Percentiles rank a stretch among this genome's conserved stretches.
Conservation (phyloP, 2,329 filamentous ascomycete species). For the Claviceps spartinae region DNA sequence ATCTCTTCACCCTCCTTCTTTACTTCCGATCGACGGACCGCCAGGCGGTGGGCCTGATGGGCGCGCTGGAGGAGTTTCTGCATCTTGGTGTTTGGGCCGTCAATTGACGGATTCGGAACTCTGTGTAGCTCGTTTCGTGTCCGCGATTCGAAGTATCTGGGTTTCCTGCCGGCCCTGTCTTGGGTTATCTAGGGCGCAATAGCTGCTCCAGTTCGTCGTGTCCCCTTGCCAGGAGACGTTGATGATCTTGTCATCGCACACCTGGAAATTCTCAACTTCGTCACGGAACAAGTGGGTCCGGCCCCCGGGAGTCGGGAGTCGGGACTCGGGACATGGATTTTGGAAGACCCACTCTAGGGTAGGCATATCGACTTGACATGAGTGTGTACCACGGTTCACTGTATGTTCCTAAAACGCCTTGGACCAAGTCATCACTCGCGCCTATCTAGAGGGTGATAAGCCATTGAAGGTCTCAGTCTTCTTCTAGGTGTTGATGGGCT, state of each 20-base stretch:
- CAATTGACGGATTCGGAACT: neutral
- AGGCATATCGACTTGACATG: neutral
- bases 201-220: neutral
- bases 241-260: neutral
- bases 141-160: neutral
- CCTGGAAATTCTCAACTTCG: conserved; percentile 1
- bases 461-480: too few species aligned
- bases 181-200: neutral
- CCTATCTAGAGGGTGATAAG: too few species aligned
- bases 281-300: conserved; percentile 4
- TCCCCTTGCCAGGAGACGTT: neutral
- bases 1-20: conserved; percentile 18
- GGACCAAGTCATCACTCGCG: too few species aligned
- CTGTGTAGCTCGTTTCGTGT: neutral
- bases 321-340: neutral
- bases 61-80: conserved; percentile 58
- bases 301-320: too few species aligned
- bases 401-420: too few species aligned
- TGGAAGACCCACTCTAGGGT: neutral
- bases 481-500: too few species aligned
- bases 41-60: conserved; percentile 52
- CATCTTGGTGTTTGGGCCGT: conserved; percentile 31
- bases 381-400: too few species aligned
- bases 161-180: neutral
- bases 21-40: conserved; percentile 32